phyloP scores from a whole-genome alignment of 208 protist species.

The Leptomonas pyrrhocoris region DNA sequence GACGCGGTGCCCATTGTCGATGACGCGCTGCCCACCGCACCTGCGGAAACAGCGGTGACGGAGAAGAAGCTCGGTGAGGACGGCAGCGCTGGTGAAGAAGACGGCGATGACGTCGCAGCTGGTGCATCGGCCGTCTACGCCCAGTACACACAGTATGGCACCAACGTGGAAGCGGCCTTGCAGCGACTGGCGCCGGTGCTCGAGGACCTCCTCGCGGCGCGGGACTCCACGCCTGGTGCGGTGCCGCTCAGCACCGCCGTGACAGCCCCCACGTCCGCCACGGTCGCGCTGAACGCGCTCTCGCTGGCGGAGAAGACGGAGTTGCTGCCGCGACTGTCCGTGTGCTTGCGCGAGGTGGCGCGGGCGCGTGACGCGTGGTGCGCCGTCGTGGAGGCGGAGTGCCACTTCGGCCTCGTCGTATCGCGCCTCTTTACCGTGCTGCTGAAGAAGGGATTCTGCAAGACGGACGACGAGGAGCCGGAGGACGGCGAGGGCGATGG shows the following conservation, averaged over 20 bases:
- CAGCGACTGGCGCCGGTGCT: slow-evolving; percentile 21
- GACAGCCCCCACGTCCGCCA: neutral
- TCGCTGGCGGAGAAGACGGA: slow-evolving; percentile 21
- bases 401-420: slow-evolving; percentile 81
- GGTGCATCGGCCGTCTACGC: slow-evolving; percentile 28
- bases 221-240: neutral
- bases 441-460: slow-evolving; percentile 96
- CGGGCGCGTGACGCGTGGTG: slow-evolving; percentile 29
- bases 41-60: neutral
- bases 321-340: slow-evolving; percentile 25
- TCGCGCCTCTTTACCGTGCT: slow-evolving; percentile 90
- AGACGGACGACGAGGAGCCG: slow-evolving; percentile 82
- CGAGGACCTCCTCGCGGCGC: slow-evolving; percentile 27
- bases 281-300: neutral
- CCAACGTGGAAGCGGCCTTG: slow-evolving; percentile 9
- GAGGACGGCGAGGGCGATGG: slow-evolving; percentile 75
- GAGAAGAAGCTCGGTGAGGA: neutral
- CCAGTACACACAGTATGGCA: slow-evolving; percentile 28
- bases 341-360: slow-evolving; percentile 33
- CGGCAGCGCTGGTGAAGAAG: neutral
- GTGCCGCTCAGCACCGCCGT: neutral
- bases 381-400: slow-evolving; percentile 51
- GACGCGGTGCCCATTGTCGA: slow-evolving; percentile 16
- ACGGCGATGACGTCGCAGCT: slow-evolving; percentile 11
- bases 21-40: slow-evolving; percentile 17